Conservation (phyloP, 345 rosid species). For the Nasturtium officinale region DNA sequence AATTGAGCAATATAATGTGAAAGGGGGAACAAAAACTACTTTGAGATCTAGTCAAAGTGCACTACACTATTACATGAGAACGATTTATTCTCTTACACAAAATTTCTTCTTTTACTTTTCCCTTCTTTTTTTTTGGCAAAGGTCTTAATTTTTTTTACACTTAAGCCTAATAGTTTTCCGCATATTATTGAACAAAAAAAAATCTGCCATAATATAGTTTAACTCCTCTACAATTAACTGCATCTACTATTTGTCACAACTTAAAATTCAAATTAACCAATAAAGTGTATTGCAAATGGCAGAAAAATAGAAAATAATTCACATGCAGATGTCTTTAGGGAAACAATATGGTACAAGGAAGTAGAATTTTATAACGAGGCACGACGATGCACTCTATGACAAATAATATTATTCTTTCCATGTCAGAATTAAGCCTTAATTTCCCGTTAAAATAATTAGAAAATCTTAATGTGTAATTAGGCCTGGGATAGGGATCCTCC, state of each 20-base stretch:
- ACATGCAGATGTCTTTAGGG: constrained; percentile 1
- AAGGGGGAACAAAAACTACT: background rate
- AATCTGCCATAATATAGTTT: background rate
- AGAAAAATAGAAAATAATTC: background rate
- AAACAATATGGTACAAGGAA: constrained; percentile 12
- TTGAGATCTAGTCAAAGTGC: constrained; percentile 10
- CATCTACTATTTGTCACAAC: background rate
- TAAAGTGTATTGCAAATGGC: background rate
- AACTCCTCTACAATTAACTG: background rate
- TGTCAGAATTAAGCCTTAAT: background rate
- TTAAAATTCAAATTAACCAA: background rate
- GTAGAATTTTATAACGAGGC: constrained; percentile 20
- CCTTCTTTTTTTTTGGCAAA: background rate
- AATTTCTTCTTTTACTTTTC: too few relatives aligned
- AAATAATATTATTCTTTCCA: background rate
- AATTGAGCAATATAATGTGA: too few relatives aligned
- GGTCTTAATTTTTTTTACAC: too few relatives aligned
- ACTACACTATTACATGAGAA: background rate
- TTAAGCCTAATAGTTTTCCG: too few relatives aligned
- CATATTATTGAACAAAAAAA: background rate
- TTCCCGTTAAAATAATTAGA: constrained; percentile 12
- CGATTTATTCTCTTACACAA: background rate
- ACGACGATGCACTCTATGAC: constrained; percentile 22
- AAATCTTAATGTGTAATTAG: background rate
- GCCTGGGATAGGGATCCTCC: too few relatives aligned